These are phyloP conservation scores for Lentinus tigrinus DNA, from an alignment of 768 basidiomycete genomes.

Conservation along the genomic window DNA sequence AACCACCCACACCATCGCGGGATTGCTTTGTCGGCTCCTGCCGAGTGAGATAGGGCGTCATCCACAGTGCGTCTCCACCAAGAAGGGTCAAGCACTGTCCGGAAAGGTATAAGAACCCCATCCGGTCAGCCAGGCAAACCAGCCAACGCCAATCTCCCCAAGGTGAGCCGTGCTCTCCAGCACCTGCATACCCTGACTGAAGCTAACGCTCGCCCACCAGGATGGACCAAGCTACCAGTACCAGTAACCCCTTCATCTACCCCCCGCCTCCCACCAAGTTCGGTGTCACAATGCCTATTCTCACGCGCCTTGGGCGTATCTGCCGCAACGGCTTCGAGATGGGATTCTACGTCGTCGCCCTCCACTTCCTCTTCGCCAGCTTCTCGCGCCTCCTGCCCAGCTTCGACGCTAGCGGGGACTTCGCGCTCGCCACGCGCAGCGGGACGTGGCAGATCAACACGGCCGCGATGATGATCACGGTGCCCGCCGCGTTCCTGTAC, in stretches of 20 bases:
- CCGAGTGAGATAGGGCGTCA: no score
- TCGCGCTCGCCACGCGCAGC: not conserved
- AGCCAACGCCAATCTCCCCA: not conserved
- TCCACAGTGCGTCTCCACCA: no score
- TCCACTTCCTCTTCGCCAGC: not conserved
- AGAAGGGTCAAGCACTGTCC: no score
- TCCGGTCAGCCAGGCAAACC: no score
- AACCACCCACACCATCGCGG: no score
- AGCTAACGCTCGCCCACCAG: not conserved
- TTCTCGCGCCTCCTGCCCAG: not conserved
- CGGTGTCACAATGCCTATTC: not conserved
- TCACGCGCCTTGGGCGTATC: not conserved
- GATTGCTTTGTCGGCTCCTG: no score
- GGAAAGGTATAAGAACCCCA: no score
- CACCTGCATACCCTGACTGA: not conserved
- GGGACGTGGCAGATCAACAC: not conserved
- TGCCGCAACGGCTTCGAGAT: not conserved
- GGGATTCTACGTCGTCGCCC: not conserved
- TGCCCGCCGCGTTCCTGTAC: not conserved
- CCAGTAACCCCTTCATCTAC: not conserved
- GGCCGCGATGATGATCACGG: not conserved
- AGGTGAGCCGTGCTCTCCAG: not conserved
- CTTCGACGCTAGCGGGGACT: not conserved
- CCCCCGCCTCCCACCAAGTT: not conserved
- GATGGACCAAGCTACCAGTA: not conserved